A percentile compares a stretch with the other conserved stretches of the same genome.
These are phyloP conservation scores for Apiospora kogelbergensis DNA, from an alignment of 2,329 filamentous ascomycete species.

Conservation along the genomic window DNA sequence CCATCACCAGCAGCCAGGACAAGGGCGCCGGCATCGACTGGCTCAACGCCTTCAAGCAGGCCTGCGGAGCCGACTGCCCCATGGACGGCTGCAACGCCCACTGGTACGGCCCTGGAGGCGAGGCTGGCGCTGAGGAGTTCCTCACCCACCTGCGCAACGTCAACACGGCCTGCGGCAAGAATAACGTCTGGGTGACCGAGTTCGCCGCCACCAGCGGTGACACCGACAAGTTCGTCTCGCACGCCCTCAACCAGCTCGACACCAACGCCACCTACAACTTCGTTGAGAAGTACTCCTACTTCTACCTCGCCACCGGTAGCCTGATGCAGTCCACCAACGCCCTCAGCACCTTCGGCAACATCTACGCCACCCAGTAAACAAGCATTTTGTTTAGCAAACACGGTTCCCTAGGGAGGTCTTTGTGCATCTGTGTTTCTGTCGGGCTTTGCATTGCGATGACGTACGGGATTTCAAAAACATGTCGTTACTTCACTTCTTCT, in stretches of 20 bases:
- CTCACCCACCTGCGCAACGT: constrained; percentile 53
- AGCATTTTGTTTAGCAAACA: too few relatives aligned
- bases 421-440: constrained; percentile 19
- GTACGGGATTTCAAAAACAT: constrained; percentile 8
- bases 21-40: constrained; percentile 50
- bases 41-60: constrained; percentile 51
- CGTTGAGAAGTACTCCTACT: constrained; percentile 59
- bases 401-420: constrained; percentile 11
- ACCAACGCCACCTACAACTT: constrained; percentile 43
- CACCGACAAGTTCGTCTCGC: constrained; percentile 48
- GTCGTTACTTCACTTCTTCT: constrained; percentile 17
- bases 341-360: constrained; percentile 48
- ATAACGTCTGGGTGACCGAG: constrained; percentile 64
- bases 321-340: constrained; percentile 39
- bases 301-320: constrained; percentile 46
- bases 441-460: constrained; percentile 17
- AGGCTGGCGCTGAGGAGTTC: constrained; percentile 47
- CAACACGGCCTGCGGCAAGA: constrained; percentile 43
- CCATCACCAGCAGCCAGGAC: constrained; percentile 59
- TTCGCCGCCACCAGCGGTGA: constrained; percentile 54
- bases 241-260: constrained; percentile 50
- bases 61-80: constrained; percentile 51
- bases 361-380: constrained; percentile 42
- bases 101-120: constrained; percentile 56
- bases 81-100: constrained; percentile 63